Base-by-base conservation (phyloP, 495 filamentous ascomycete genomes). In the Hypomontagnella monticulosa region DNA sequence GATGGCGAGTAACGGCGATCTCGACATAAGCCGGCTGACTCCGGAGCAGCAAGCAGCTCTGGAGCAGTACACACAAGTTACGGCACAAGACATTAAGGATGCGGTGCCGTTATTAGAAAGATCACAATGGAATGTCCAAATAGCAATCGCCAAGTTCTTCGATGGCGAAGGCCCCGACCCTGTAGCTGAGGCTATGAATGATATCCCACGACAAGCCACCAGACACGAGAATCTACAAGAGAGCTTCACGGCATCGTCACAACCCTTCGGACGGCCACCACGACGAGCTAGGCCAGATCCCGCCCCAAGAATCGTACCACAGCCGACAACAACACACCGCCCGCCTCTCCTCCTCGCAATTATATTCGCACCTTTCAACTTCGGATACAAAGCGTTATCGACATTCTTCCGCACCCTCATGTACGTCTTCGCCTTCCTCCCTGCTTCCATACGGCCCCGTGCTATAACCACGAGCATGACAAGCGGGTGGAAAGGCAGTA, bases 111-210 rank as follows among this genome's bases (percentile, higher is more conserved):
- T 98, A 19, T 80, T 99, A 18, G 85, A 88, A 55, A 82, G 93
- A 52, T 96, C 92, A 33, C 88, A 97, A 78, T 99, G 96, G 96
- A 98, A 98, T 75, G 91, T 97, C 10, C 73, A 99, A 90, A 96
- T 98, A 63, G 95, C 95, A 32, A 91, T 99, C 49, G 85, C 95
- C 48, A 94, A 94, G 71, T 98, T 98, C 85, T 99, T 97, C 73
- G 95, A 98, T 73, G 95, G 96, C 49, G 96, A 98, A 77, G 86
- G 89, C 4, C 85, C 91, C 34, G 91, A 97, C 71, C 89, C 86
- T 4, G 80, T 94, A 4, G 91, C 91, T 65, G 91, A 92, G 78
- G 89, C 91, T 59, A 80, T 88, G 50, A 71, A 80, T 41, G 71
- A 85, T n/a, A 80, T 85, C 50, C 87, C 86, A 14, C 81, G 84